Conservation (phyloP, 352 stramenopile genomes). For the Hyphochytrium catenoides region DNA sequence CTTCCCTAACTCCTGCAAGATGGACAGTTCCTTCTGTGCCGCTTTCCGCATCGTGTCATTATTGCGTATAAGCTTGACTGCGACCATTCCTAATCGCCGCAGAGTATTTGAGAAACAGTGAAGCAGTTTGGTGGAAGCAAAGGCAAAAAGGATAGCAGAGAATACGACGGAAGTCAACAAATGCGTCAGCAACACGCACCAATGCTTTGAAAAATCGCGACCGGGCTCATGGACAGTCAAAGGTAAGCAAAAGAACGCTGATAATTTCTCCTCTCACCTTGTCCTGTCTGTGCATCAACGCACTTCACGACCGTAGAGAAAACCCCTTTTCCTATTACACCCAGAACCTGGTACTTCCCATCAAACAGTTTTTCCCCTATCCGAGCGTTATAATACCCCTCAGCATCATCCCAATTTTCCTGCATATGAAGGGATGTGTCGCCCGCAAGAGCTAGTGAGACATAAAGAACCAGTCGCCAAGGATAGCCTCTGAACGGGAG, state of each 20-base stretch:
- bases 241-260: too few relatives aligned
- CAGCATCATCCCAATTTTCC: constrained; percentile 83
- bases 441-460: too few relatives aligned
- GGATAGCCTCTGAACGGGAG: too few relatives aligned
- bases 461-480: too few relatives aligned
- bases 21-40: constrained; percentile 48
- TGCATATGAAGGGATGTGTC: constrained; percentile 20
- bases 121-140: constrained; percentile 5
- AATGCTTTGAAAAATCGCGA: constrained; percentile 2
- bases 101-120: constrained; percentile 43
- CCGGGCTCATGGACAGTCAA: constrained; percentile 1
- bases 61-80: constrained; percentile 74
- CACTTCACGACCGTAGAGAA: constrained; percentile 95
- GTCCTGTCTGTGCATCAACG: constrained; percentile 18
- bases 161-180: neutral
- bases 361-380: constrained; percentile 83
- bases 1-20: constrained; percentile 44
- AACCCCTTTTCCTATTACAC: constrained; percentile 83
- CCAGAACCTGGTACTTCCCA: constrained; percentile 73
- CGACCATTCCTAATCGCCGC: constrained; percentile 21
- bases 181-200: too few relatives aligned
- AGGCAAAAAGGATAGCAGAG: neutral
- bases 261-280: constrained; percentile 8
- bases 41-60: constrained; percentile 96
- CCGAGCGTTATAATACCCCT: constrained; percentile 90